Percentiles rank a stretch among this genome's conserved stretches.
These are phyloP conservation scores for Fragaria vesca DNA, from an alignment of 306 rosid species.

Conservation along the genomic window DNA sequence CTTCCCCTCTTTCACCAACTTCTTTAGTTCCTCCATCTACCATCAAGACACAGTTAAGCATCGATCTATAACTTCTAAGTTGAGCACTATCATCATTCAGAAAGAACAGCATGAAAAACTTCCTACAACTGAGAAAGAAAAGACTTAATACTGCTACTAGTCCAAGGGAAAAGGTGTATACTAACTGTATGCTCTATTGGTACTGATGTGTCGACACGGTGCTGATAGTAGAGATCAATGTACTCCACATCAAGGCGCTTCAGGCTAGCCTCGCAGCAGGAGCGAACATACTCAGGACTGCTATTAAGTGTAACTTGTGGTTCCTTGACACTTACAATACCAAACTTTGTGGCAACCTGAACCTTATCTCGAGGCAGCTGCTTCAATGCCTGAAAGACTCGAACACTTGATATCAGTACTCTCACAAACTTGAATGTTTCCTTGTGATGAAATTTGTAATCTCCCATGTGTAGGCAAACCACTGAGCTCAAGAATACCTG, in stretches of 20 bases:
- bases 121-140: no score
- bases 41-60: no score
- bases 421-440: neutral
- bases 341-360: neutral
- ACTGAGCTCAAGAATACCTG: neutral
- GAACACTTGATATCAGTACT: no score
- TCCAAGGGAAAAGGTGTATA: no score
- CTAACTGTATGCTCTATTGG: neutral
- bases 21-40: neutral
- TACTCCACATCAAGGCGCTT: neutral
- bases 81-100: no score
- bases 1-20: neutral
- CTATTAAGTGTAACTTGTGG: neutral
- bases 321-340: neutral
- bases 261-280: neutral
- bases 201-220: neutral
- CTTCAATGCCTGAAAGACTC: constrained; percentile 41
- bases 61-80: no score
- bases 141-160: no score
- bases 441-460: neutral
- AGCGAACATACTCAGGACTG: neutral
- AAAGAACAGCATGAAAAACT: neutral
- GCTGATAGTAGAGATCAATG: constrained; percentile 1
- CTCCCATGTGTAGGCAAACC: no score
- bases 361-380: neutral